Percentiles rank a stretch among this genome's conserved stretches.
Evolutionary conservation across 1,284 basidiomycete genomes (phyloP).

Genomic region (Pseudozyma tsukubaensis): DNA sequence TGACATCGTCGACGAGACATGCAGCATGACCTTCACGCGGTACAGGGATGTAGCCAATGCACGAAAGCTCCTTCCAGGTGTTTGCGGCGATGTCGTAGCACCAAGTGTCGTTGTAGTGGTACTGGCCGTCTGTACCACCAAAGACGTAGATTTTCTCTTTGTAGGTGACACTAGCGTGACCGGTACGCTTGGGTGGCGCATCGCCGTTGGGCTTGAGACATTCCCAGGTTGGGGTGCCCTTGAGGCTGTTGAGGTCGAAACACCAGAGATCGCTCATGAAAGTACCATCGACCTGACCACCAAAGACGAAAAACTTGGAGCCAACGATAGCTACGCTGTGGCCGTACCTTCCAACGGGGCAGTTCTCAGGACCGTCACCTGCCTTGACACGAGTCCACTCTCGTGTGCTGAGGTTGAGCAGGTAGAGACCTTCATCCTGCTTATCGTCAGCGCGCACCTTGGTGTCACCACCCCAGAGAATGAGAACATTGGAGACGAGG

Average conservation of each 20-base stretch:
- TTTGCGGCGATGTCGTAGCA: conserved; percentile 85
- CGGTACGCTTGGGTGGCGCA: conserved; percentile 86
- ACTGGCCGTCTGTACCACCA: conserved; percentile 96
- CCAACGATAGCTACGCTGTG: conserved; percentile 94
- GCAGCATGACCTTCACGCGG: conserved; percentile 97
- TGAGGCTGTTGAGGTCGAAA: conserved; percentile 80
- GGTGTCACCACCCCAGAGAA: conserved; percentile 99
- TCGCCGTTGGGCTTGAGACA: conserved; percentile 76
- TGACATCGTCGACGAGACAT: conserved; percentile 94
- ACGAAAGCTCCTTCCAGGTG: conserved; percentile 90
- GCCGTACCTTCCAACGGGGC: conserved; percentile 88
- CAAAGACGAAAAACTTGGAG: conserved; percentile 92
- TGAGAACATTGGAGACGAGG: conserved; percentile 92
- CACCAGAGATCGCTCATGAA: conserved; percentile 97
- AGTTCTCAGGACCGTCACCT: conserved; percentile 70
- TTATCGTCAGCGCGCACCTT: conserved; percentile 78
- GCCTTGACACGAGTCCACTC: conserved; percentile 88
- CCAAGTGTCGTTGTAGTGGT: conserved; percentile 99
- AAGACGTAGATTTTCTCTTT: conserved; percentile 88
- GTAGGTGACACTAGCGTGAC: conserved; percentile 88
- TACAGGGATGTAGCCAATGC: conserved; percentile 96
- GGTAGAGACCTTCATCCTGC: conserved; percentile 92
- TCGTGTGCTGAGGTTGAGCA: conserved; percentile 87
- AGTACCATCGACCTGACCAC: conserved; percentile 85
- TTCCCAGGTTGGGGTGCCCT: conserved; percentile 74